Evolutionary conservation across 306 rosid species (phyloP), one percentile per base, ranked within the genome.

Genomic region (Sicyos edulis): DNA sequence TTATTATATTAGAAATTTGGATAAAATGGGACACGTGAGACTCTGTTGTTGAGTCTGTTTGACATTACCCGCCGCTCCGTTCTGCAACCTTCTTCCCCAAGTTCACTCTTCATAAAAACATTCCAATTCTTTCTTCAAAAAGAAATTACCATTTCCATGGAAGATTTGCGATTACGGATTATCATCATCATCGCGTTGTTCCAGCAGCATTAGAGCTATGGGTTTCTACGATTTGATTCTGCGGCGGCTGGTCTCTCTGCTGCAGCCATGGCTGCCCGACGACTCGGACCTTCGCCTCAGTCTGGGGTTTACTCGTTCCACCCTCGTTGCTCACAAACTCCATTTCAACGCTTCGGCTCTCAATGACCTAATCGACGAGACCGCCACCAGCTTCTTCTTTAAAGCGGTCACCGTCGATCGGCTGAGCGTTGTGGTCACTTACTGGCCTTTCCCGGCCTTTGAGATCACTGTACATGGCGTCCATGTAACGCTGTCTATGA

Each of bases 191-290:
- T 32, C 6, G n/a, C n/a, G n/a, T 8, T 50, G 61, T 26, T 70
- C 14, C 29, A 51, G 44, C 6, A 16, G 26, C 20, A 42, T 45
- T 12, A n/a, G 32, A 26, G 53, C 77, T 8, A 92, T 92, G 96
- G 84, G 83, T 16, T 74, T 82, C n/a, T 63, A 74, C 68, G 78
- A 8, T 84, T 10, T 80, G 42, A 45, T 86, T 77, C 82, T 78
- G 67, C 86, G 87, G 87, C 86, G 80, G 54, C 83, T 88, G 26
- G 82, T 83, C 71, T 78, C 91, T 80, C 86, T 88, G 73, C 85
- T 92, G 12, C 87, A 74, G 78, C 96, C 96, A 78, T 90, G 96
- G 98, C 69, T 92, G 1, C 84, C 54, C 4, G 88, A 83, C 45
- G 89, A 86, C 58, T 89, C 93, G 4, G 89, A 88, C 10, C 78